Evolutionary conservation across 495 filamentous ascomycete genomes (phyloP), one percentile per base, ranked within the genome.

Genomic region (Pseudevernia furfuracea): DNA sequence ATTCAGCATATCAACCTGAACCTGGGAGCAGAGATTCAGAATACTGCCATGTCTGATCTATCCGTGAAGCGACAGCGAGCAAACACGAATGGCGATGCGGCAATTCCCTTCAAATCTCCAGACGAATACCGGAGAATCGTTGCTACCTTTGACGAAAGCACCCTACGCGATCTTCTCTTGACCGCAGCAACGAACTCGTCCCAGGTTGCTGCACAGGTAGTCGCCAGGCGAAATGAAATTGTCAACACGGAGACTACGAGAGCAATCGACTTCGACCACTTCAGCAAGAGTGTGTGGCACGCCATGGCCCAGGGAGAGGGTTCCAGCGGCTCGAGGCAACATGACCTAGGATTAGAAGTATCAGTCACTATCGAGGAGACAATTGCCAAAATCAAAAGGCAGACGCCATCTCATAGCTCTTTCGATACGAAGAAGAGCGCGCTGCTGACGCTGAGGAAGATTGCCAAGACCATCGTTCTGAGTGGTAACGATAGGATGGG

Each of bases 371-470:
- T 61, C 9, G 30, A 32, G n/a, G 32, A 61, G 19, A 61, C 32
- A 11, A 61, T 49, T 17, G 59, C 28, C 21, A 37, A 10, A n/a
- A 58, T 63, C 4, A 58, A 11, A 30, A 8, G 34, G 41, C 52
- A 59, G 36, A 64, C 57, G 32, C 62, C 39, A 28, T 36, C 39
- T 36, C 62, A 46, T 23, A 36, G n/a, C 39, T 48, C 52, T 1
- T 64, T 64, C 9, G 53, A 39, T 11, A 59, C 32, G n/a, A 59
- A 58, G 34, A 58, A 59, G 43, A 64, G 62, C 32, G 38, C 39
- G 15, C 58, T 48, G 23, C 32, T 41, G 53, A 63, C 37, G 28
- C 14, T 57, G 34, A 43, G 39, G 21, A 58, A 58, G 15, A 63
- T 43, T 30, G 61, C 28, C 1, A 63, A 63, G 36, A 63, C 46